Conservation (phyloP, 1,284 basidiomycete genomes). For the Coniferiporia weirii region DNA sequence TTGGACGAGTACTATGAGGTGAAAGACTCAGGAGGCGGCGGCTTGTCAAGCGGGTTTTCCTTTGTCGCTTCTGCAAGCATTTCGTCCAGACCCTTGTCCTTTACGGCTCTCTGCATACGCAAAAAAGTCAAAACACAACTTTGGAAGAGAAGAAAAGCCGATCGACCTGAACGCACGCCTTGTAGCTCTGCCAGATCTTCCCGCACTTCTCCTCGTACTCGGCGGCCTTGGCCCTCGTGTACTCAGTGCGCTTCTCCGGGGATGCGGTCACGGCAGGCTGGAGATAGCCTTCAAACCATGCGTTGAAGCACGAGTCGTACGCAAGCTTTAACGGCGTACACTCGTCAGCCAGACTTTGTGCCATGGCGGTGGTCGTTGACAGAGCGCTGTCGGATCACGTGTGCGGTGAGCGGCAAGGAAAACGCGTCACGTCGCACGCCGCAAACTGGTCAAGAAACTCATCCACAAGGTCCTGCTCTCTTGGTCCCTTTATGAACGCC, state of each 20-base stretch:
- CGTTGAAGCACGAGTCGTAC: conserved; percentile 93
- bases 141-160: not conserved
- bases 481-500: not conserved
- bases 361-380: conserved; percentile 39
- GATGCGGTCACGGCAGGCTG: conserved; percentile 58
- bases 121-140: conserved; percentile 3
- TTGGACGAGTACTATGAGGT: too few relatives aligned
- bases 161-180: conserved; percentile 69
- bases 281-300: conserved; percentile 94
- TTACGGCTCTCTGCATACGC: conserved; percentile 66
- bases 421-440: not conserved
- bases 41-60: conserved; percentile 72
- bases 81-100: conserved; percentile 69
- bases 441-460: not conserved
- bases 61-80: conserved; percentile 76
- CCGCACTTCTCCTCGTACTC: conserved; percentile 85
- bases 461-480: not conserved
- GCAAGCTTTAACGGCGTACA: conserved; percentile 88
- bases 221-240: conserved; percentile 56
- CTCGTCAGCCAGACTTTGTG: conserved; percentile 66
- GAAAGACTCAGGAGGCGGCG: conserved; percentile 27
- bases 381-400: not conserved
- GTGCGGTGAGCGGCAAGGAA: not conserved
- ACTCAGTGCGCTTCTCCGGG: conserved; percentile 41
- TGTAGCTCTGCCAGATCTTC: conserved; percentile 73